Evolutionary conservation across 352 stramenopile species (phyloP).

Genomic region (Aphanomyces stellatus): DNA sequence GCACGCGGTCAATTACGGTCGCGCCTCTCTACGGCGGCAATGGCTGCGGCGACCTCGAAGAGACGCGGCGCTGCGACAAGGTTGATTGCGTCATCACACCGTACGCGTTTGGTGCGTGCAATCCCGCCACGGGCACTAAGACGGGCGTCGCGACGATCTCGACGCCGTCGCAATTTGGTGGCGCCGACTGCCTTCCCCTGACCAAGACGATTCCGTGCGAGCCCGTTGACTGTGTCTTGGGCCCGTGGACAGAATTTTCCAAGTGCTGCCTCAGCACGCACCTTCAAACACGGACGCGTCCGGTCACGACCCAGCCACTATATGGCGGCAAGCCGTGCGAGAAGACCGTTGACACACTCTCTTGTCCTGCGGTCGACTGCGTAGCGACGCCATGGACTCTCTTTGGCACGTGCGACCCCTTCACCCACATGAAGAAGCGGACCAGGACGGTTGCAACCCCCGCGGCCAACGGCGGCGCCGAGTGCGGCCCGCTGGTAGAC

Average conservation of each 20-base stretch:
- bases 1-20: conserved; percentile 27
- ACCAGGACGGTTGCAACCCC: conserved; percentile 26
- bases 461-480: conserved; percentile 31
- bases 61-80: conserved; percentile 8
- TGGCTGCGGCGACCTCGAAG: conserved; percentile 24
- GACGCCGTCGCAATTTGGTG: conserved; percentile 29
- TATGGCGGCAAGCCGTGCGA: conserved; percentile 17
- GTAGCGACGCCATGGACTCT: background rate
- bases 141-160: conserved; percentile 25
- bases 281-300: conserved; percentile 1
- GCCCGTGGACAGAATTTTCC: conserved; percentile 29
- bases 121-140: conserved; percentile 33
- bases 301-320: background rate
- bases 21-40: conserved; percentile 29
- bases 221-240: conserved; percentile 38
- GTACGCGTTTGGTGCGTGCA: conserved; percentile 23
- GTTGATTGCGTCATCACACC: conserved; percentile 25
- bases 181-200: conserved; percentile 24
- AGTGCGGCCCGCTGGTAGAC: conserved; percentile 41
- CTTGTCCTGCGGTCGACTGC: background rate
- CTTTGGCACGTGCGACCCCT: conserved; percentile 27
- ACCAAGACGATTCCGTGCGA: conserved; percentile 32
- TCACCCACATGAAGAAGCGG: conserved; percentile 28
- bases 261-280: conserved; percentile 23
- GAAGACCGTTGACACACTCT: background rate